Evolutionary conservation across 768 basidiomycete species (phyloP), one percentile per base, ranked within the genome.

Genomic region (Omphalotus guepiniiformis): DNA sequence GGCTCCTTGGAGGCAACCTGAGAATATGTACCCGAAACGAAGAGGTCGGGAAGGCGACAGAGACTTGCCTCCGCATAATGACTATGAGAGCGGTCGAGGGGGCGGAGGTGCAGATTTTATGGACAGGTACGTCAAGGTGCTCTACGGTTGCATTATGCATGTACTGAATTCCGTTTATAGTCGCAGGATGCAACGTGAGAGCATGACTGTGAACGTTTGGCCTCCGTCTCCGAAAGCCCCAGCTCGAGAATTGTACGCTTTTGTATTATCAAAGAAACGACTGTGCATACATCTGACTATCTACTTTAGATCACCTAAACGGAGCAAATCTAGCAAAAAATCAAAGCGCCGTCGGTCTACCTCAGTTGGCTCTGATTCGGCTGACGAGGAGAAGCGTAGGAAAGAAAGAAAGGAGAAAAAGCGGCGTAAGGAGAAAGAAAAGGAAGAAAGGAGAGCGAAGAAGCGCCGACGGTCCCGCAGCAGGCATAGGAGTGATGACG

Each of bases 201-300:
- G 55, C 4, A 76, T 66, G 7, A 72, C 71, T 4, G 62, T 81
- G 2, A 74, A 75, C 54, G 72, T 90, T n/a, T 93, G 91, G 91
- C 91, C 91, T 1, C 64, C 80, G 3, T 93, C 91, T 2, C 91
- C 91, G 0, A 85, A 83, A 53, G 78, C 73, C 8, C 80, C 81
- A 46, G 67, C 75, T 29, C 78, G 87, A 29, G 63, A 65, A 38
- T 53, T 79, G 80, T 87, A 65, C 25, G 82, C 70, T 2, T 21
- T 49, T 39, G 18, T 25, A 15, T 34, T 34, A 13, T 28, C n/a
- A 30, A n/a, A n/a, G 16, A 9, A 16, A 35, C 21, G 21, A 11
- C 27, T n/a, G 4, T 32, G 22, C 21, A 42, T n/a, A 25, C 6
- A 42, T 37, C 23, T 39, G 12, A 18, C 9, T 16, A 41, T 4